These are phyloP conservation scores for Pezicula carpinea DNA, from an alignment of 2,329 filamentous ascomycete genomes.

Conservation along the genomic window DNA sequence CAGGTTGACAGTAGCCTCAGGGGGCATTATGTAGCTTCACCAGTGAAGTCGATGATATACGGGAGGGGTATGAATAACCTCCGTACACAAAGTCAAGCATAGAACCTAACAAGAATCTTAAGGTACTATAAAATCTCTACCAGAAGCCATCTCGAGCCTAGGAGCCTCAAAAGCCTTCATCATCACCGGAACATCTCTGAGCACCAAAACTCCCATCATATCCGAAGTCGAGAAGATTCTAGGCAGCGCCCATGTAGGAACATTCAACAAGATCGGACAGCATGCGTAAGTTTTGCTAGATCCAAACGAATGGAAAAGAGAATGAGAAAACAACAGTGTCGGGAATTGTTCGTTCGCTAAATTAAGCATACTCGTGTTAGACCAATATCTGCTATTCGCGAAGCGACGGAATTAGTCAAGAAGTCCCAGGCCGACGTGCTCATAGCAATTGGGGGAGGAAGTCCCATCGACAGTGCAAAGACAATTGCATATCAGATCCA, in stretches of 20 bases:
- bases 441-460: conserved; percentile 49
- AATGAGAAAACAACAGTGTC: no score
- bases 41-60: conserved; percentile 17
- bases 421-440: conserved; percentile 47
- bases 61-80: conserved; percentile 14
- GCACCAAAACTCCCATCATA: conserved; percentile 48
- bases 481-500: conserved; percentile 39
- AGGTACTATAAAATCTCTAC: conserved; percentile 12
- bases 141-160: conserved; percentile 9
- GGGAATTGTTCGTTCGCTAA: no score
- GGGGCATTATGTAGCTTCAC: conserved; percentile 15
- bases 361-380: no score
- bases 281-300: conserved; percentile 42
- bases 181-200: conserved; percentile 49
- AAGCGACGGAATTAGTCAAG: conserved; percentile 43
- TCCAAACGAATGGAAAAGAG: no score
- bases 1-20: conserved; percentile 12
- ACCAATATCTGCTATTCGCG: conserved; percentile 47
- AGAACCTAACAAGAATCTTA: no score
- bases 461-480: conserved; percentile 48
- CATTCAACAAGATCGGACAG: conserved; percentile 49
- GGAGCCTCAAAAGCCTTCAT: conserved; percentile 49
- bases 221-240: conserved; percentile 45
- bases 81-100: no score
- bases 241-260: conserved; percentile 42